Evolutionary conservation across 2,329 filamentous ascomycete species (phyloP).

Genomic region (Aureobasidium sp.): DNA sequence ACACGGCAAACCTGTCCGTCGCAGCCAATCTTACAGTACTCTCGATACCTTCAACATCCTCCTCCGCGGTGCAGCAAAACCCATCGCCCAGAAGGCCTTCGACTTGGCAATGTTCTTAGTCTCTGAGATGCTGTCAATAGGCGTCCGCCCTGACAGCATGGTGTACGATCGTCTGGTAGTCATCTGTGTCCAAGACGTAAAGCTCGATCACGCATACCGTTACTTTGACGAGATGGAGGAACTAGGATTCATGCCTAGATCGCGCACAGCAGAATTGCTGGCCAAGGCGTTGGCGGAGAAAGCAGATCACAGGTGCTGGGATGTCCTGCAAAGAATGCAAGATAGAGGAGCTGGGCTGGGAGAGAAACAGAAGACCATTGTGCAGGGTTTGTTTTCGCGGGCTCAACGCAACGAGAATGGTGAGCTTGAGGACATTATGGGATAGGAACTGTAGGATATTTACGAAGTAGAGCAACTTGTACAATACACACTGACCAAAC

Average conservation of each 20-base stretch:
- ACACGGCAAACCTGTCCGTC: background rate
- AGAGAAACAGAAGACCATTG: background rate
- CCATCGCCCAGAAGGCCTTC: conserved; percentile 30
- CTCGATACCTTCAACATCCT: conserved; percentile 54
- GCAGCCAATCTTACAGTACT: conserved; percentile 23
- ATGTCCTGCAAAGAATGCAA: conserved; percentile 24
- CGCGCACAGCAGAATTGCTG: conserved; percentile 1
- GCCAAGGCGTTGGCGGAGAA: conserved; percentile 19
- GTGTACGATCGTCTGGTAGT: conserved; percentile 57
- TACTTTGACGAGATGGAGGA: conserved; percentile 27
- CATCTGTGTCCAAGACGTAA: conserved; percentile 35
- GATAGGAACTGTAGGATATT: background rate
- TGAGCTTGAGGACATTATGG: background rate
- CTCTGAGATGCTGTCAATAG: conserved; percentile 50
- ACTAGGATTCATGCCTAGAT: conserved; percentile 22
- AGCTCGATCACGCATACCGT: conserved; percentile 23
- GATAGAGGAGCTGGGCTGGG: conserved; percentile 11
- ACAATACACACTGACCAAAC: no score
- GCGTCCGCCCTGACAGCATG: conserved; percentile 45
- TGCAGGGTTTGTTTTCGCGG: background rate
- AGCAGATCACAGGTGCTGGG: conserved; percentile 25
- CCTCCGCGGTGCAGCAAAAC: conserved; percentile 20
- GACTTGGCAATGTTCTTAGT: conserved; percentile 53
- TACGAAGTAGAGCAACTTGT: background rate
- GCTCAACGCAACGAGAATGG: background rate